A percentile compares a stretch with the other conserved stretches of the same genome.
Evolutionary conservation across 2,329 filamentous ascomycete species (phyloP).

Genomic region (Colletotrichum ledebouriae): DNA sequence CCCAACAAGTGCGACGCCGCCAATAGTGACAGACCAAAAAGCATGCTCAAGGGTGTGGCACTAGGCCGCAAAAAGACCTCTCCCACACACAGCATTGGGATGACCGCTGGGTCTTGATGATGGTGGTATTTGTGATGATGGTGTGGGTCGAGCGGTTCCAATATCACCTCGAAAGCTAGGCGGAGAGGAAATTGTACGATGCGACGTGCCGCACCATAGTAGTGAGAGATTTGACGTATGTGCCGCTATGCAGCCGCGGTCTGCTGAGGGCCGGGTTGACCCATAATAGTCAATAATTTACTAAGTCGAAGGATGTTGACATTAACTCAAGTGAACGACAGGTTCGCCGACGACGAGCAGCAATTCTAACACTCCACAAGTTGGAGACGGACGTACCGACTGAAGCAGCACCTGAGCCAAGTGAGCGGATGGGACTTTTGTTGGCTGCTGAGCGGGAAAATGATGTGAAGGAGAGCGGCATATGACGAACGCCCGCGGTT

Average conservation of each 20-base stretch:
- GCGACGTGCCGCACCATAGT: neutral
- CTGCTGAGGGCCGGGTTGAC: constrained; percentile 13
- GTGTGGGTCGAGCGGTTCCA: constrained; percentile 13
- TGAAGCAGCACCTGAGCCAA: neutral
- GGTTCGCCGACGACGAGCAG: neutral
- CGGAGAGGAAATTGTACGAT: neutral
- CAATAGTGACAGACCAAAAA: constrained; percentile 9
- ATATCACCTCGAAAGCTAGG: constrained; percentile 10
- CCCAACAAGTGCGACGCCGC: constrained; percentile 19
- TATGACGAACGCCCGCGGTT: constrained; percentile 19
- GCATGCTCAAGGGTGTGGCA: constrained; percentile 8
- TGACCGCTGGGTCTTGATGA: constrained; percentile 1
- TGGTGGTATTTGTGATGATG: neutral
- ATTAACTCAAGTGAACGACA: constrained; percentile 1
- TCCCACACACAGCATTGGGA: constrained; percentile 7
- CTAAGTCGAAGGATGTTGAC: constrained; percentile 8
- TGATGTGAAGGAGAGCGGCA: neutral
- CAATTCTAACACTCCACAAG: neutral
- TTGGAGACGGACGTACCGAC: neutral
- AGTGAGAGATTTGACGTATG: constrained; percentile 10
- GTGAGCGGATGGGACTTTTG: constrained; percentile 20
- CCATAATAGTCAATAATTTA: neutral
- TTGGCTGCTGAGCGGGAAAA: constrained; percentile 36
- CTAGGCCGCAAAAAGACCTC: neutral
- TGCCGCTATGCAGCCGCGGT: constrained; percentile 18